Conservation (phyloP, 2,329 filamentous ascomycete species). For the Botrytis elliptica region DNA sequence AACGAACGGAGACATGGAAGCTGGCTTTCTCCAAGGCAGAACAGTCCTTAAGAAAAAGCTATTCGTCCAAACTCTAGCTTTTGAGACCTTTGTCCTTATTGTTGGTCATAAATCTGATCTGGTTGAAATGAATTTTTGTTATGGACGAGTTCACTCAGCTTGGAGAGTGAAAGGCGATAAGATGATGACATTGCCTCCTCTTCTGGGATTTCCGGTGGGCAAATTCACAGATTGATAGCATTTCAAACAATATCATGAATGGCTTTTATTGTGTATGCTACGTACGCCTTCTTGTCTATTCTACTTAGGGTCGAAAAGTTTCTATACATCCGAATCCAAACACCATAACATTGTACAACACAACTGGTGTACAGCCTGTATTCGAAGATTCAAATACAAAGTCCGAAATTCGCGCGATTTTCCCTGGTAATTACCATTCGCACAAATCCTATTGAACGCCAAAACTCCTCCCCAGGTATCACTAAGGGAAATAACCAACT, state of each 20-base stretch:
- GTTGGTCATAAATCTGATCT: not conserved
- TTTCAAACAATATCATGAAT: not conserved
- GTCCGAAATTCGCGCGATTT: not conserved
- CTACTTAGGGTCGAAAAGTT: not conserved
- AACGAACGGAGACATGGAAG: not conserved
- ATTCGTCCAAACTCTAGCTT: not conserved
- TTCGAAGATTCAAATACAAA: not conserved
- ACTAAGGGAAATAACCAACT: not conserved
- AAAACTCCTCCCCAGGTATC: not conserved
- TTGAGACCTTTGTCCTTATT: not conserved
- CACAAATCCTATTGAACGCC: not conserved
- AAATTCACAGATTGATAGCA: not conserved
- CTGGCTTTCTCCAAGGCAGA: not conserved
- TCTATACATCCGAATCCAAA: not conserved
- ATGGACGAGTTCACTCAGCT: not conserved
- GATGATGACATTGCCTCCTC: not conserved
- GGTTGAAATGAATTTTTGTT: not conserved
- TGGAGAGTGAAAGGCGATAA: not conserved
- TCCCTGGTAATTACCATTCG: not conserved
- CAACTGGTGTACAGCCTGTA: not conserved
- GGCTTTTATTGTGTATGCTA: not conserved
- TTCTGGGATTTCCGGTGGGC: not conserved
- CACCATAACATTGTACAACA: not conserved
- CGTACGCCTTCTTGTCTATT: not conserved
- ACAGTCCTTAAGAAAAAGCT: not conserved